phyloP scores from a whole-genome alignment of 768 basidiomycete species.

The Fomitopsis pulvina region DNA sequence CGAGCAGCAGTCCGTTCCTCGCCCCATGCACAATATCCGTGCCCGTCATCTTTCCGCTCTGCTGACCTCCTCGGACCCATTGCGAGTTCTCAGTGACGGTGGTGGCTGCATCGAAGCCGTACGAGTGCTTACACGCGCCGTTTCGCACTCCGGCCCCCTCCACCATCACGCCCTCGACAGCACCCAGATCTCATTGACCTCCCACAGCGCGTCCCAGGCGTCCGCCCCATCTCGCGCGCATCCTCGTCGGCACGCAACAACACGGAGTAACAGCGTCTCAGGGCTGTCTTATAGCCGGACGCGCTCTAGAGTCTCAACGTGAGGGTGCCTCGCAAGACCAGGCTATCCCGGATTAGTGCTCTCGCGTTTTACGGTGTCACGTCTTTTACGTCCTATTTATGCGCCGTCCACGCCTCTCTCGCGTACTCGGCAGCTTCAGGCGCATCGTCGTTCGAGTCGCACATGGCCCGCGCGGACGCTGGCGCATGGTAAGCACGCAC shows the following conservation, averaged over 20 bases:
- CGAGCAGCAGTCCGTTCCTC: background rate
- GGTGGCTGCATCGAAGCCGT: background rate
- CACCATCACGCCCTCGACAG: background rate
- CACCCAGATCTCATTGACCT: background rate
- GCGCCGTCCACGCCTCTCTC: slow-evolving; percentile 1
- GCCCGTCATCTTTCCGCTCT: background rate
- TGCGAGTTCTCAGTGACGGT: background rate
- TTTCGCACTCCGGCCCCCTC: background rate
- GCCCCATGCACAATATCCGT: background rate
- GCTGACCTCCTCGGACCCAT: background rate
- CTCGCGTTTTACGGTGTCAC: background rate
- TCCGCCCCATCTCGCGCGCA: background rate
- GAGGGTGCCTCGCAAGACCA: background rate
- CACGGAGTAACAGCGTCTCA: background rate
- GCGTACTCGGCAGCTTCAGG: background rate
- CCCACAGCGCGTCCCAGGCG: background rate
- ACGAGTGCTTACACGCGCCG: background rate
- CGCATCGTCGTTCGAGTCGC: background rate
- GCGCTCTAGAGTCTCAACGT: background rate
- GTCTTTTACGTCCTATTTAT: background rate
- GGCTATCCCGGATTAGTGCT: background rate
- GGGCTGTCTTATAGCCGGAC: background rate
- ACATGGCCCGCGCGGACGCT: slow-evolving; percentile 1
- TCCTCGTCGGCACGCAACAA: background rate
- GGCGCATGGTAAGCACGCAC: background rate